Percentiles rank a stretch among this genome's conserved stretches.
phyloP scores from a whole-genome alignment of 2,329 filamentous ascomycete genomes.

The Rhinocladiella mackenziei region DNA sequence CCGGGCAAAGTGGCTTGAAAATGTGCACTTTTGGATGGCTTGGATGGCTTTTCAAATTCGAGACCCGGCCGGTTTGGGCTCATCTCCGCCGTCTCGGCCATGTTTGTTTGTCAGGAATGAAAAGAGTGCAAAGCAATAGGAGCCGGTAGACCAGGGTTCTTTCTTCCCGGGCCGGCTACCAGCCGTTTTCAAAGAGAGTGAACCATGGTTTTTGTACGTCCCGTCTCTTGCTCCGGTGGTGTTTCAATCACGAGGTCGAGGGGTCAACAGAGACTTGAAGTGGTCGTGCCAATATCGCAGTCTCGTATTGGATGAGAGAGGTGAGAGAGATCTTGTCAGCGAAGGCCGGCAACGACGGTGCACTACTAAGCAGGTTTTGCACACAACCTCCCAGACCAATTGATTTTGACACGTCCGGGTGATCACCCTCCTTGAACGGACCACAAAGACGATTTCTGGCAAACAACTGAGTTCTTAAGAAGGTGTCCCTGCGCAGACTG shows the following conservation, averaged over 20 bases:
- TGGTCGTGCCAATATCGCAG: slow-evolving; percentile 8
- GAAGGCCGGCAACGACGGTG: background rate
- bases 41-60: background rate
- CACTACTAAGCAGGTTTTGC: background rate
- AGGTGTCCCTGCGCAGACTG: no score
- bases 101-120: slow-evolving; percentile 2
- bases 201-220: slow-evolving; percentile 9
- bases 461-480: no score
- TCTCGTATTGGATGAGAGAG: slow-evolving; percentile 8
- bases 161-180: slow-evolving; percentile 2
- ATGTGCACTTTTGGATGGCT: slow-evolving; percentile 1
- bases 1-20: slow-evolving; percentile 8
- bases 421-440: no score
- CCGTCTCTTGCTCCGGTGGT: slow-evolving; percentile 5
- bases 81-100: slow-evolving; percentile 15
- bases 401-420: no score
- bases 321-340: background rate
- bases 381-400: no score
- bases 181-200: slow-evolving; percentile 1
- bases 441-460: no score
- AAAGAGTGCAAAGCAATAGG: background rate
- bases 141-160: slow-evolving; percentile 4
- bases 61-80: background rate
- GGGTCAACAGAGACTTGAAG: slow-evolving; percentile 2
- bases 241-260: slow-evolving; percentile 2